phyloP scores from a whole-genome alignment of 495 filamentous ascomycete species.

The Penicillium pulvis region DNA sequence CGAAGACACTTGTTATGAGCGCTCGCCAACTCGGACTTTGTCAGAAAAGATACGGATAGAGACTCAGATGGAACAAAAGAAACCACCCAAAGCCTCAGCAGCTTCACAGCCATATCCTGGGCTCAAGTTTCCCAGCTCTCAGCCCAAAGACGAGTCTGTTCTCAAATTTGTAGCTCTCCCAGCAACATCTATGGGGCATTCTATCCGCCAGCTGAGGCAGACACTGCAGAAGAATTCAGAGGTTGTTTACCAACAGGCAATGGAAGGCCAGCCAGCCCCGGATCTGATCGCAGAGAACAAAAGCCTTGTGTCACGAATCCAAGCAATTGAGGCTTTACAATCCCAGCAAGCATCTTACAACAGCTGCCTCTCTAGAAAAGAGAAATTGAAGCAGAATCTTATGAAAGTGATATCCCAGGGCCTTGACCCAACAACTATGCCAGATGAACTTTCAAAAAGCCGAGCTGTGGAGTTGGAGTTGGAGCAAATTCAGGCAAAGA shows the following conservation, averaged over 20 bases:
- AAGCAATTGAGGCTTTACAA: constrained; percentile 38
- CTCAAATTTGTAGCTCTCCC: constrained; percentile 35
- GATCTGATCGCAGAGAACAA: constrained; percentile 45
- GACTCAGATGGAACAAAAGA: constrained; percentile 10
- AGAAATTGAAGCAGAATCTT: constrained; percentile 35
- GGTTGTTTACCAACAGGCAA: constrained; percentile 41
- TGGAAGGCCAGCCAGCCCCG: constrained; percentile 41
- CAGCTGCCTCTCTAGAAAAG: constrained; percentile 29
- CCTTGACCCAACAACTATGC: constrained; percentile 34
- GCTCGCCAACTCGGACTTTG: not conserved
- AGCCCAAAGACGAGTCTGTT: constrained; percentile 29
- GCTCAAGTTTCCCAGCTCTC: constrained; percentile 25
- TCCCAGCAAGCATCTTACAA: constrained; percentile 29
- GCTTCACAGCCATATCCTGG: constrained; percentile 15
- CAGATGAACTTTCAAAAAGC: constrained; percentile 39
- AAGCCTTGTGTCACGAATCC: constrained; percentile 32
- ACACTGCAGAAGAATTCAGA: constrained; percentile 40
- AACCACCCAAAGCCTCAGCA: not conserved
- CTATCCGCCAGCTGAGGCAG: constrained; percentile 27
- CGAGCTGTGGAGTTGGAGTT: constrained; percentile 38
- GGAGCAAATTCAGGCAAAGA: constrained; percentile 34
- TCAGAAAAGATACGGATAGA: not conserved
- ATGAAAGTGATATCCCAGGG: constrained; percentile 41
- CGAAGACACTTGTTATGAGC: not conserved
- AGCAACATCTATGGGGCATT: constrained; percentile 20